Percentiles rank a stretch among this genome's conserved stretches.
These are phyloP conservation scores for Wickerhamomyces chambardii DNA, from an alignment of 805 yeast species.

Conservation along the genomic window DNA sequence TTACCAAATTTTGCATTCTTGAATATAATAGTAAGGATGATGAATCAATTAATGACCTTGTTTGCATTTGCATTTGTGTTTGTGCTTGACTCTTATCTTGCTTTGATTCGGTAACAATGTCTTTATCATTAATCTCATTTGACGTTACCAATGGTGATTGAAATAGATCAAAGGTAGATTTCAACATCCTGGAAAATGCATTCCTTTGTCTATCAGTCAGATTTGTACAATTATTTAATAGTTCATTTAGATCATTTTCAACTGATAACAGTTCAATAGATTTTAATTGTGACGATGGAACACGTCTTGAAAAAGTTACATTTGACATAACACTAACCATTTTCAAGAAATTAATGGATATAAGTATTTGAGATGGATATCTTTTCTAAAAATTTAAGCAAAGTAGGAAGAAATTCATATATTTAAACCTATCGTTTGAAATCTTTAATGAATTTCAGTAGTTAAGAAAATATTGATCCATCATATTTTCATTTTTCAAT, in stretches of 20 bases:
- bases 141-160: conserved; percentile 10
- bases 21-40: conserved; percentile 17
- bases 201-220: conserved; percentile 8
- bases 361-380: no score
- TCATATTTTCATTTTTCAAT: no score
- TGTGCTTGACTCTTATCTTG: no score
- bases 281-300: conserved; percentile 10
- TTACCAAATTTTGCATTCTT: conserved; percentile 23
- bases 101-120: background rate
- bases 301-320: conserved; percentile 1
- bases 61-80: no score
- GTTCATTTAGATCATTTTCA: conserved; percentile 18
- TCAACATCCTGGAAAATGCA: conserved; percentile 13
- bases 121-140: background rate
- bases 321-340: background rate
- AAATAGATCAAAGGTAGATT: conserved; percentile 18
- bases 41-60: conserved; percentile 18
- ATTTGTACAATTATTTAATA: conserved; percentile 11
- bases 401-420: no score
- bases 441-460: no score
- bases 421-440: no score
- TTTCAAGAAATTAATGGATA: no score
- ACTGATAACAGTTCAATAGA: conserved; percentile 21
- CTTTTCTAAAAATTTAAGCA: no score
- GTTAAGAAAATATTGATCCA: no score